phyloP scores from a whole-genome alignment of 805 yeast species.

The Metschnikowia borealis region DNA sequence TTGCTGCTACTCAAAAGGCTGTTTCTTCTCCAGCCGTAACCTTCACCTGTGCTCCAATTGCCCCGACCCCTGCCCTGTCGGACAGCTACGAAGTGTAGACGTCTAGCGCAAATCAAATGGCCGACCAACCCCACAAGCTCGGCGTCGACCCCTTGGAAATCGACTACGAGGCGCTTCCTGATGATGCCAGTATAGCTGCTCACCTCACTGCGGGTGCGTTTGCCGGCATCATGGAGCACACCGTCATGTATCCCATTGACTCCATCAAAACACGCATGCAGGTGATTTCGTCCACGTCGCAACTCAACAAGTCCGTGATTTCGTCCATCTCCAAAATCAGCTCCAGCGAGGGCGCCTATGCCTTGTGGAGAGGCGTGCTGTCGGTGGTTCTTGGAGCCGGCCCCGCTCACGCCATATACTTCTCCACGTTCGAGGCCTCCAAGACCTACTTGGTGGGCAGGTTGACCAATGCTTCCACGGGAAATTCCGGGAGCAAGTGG shows the following conservation, averaged over 20 bases:
- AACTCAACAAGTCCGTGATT: conserved; percentile 44
- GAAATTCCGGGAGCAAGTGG: conserved; percentile 36
- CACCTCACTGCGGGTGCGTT: conserved; percentile 92
- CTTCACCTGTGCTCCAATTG: background rate
- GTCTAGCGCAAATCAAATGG: conserved; percentile 9
- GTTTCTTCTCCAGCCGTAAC: background rate
- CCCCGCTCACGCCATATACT: conserved; percentile 97
- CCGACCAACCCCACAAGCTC: conserved; percentile 21
- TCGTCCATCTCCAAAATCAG: conserved; percentile 69
- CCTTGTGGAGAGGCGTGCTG: conserved; percentile 91
- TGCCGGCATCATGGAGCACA: conserved; percentile 99
- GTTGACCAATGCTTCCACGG: conserved; percentile 25
- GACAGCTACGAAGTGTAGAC: background rate
- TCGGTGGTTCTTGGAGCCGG: conserved; percentile 97
- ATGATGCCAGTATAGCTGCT: conserved; percentile 73
- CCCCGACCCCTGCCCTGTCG: background rate
- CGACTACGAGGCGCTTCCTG: conserved; percentile 92
- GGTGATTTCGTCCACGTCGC: conserved; percentile 33
- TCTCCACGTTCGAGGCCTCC: conserved; percentile 85
- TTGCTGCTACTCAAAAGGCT: background rate
- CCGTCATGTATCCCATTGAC: conserved; percentile 94
- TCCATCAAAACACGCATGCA: conserved; percentile 97
- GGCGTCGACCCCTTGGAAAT: conserved; percentile 46
- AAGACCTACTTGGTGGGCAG: conserved; percentile 53
- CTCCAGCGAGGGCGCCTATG: conserved; percentile 82